Base-by-base conservation (phyloP, 768 basidiomycete species). In the Kockovaella imperatae region DNA sequence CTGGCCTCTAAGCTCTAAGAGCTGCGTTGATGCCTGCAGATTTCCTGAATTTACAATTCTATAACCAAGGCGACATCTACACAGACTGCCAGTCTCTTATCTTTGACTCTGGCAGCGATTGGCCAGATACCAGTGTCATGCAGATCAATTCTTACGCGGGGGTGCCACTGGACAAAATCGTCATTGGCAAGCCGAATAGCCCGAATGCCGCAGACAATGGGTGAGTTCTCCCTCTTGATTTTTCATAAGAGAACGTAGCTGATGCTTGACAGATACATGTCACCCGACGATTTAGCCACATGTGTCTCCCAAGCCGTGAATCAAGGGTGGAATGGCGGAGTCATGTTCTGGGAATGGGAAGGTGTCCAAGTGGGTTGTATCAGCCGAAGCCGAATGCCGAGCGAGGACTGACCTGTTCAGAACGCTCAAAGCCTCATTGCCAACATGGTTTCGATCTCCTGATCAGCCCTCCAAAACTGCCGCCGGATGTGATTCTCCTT, bases 141-240 rank as follows among this genome's bases (percentile, higher is more conserved):
- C 76, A 81, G 62, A 80, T 82, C 52, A 77, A 77, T 40, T 75
- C 75, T 1, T 77, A 70, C 49, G 61, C 63, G 17, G 82, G 82
- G 18, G 77, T 86, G 7, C 64, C 75, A 2, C 59, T 79, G 36
- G 67, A 77, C 64, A 86, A 87, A 70, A 74, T 86, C 42, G 79
- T 86, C 52, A 83, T 87, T 59, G 84, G 83, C 3, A 87, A 87
- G 69, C 84, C 83, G 1, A 80, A 79, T 60, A 39, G 62, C 23
- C 26, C 50, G 3, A 81, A 79, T 1, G 79, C 76, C 11, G 68
- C 82, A 2, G 76, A 52, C 52, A 83, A 78, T 53, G 73, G 72
- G 57, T 62, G 34, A 46, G 56, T 38, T 30, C 23, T 1, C 3
- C 15, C 26, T 5, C 41, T 45, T 34, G 13, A 32, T 45, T 11